Evolutionary conservation across 129 eudicot genomes (phyloP), one percentile per base, ranked within the genome.

Genomic region (Escallonia rubra): DNA sequence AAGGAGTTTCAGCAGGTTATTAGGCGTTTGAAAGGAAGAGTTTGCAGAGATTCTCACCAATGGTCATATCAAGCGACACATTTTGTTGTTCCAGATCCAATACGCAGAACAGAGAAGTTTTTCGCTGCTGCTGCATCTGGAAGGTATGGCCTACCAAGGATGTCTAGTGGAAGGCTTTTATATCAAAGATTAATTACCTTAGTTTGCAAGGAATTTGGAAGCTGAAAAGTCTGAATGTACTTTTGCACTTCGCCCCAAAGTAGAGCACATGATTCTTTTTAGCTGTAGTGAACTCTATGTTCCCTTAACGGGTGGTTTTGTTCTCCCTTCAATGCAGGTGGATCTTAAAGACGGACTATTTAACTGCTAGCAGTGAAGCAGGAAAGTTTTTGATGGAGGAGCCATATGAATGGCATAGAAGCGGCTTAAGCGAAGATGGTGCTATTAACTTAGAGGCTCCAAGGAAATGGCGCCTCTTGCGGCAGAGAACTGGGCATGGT

Each of bases 61-160:
- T 94, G 99, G 99, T 87, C 97, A 51, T 94, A 94, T 73, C 99
- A 94, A 68, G 97, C 99, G 67, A 89, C 99, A 70, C 99, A 94
- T 78, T 90, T 89, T 53, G 79, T 94, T 48, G 97, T 89, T 62
- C 91, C 99, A 3, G 99, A 87, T 59, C 97, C 97, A 11, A 52
- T 94, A 47, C 71, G 85, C 65, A 79, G 99, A 76, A 87, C 90
- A 4, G 99, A 94, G 64, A 94, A 94, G 70, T 87, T 94, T 64
- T 94, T 94, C 71, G 99, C 97, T 73, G 99, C 99, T 65, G 97
- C 96, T 61, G 96, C 99, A 47, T 94, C 99, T 51, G 99, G 99
- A 82, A 79, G 99, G 99, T 94, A 70, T 42, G 53, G 8, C 5
- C 15, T 57, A 23, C 4, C 5, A 13, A 42, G 10, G 40, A 38